A percentile compares a stretch with the other conserved stretches of the same genome.
Conservation (phyloP, 2,329 filamentous ascomycete species). For the Fusarium humuli region DNA sequence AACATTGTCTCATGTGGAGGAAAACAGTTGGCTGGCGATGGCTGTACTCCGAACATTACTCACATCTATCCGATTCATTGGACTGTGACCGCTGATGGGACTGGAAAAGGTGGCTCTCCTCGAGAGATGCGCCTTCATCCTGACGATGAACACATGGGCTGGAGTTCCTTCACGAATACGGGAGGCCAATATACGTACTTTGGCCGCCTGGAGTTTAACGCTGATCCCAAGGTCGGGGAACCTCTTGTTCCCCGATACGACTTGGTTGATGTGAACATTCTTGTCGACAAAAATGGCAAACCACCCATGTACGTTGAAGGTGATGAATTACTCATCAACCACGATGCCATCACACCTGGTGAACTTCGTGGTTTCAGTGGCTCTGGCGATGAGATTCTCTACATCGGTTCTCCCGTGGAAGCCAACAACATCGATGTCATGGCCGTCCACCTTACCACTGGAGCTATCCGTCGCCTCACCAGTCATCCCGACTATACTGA, state of each 20-base stretch:
- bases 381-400: slow-evolving; percentile 55
- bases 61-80: slow-evolving; percentile 24
- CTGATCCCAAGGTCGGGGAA: slow-evolving; percentile 37
- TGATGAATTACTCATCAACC: background rate
- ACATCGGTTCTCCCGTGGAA: slow-evolving; percentile 55
- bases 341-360: slow-evolving; percentile 48
- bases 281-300: background rate
- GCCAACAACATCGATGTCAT: slow-evolving; percentile 60
- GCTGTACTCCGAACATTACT: background rate
- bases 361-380: slow-evolving; percentile 60
- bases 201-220: slow-evolving; percentile 56
- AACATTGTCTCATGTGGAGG: slow-evolving; percentile 55
- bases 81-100: slow-evolving; percentile 41
- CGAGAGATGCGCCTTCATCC: slow-evolving; percentile 60
- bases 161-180: slow-evolving; percentile 52
- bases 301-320: background rate
- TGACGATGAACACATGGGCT: slow-evolving; percentile 57
- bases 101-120: slow-evolving; percentile 49
- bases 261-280: slow-evolving; percentile 4
- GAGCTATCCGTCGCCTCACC: slow-evolving; percentile 56
- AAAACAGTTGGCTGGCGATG: slow-evolving; percentile 46
- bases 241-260: slow-evolving; percentile 2
- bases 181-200: slow-evolving; percentile 51
- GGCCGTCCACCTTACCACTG: slow-evolving; percentile 55
- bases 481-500: slow-evolving; percentile 59